A percentile compares a stretch with the other conserved stretches of the same genome.
Evolutionary conservation across 192 early-diverging fungal species (phyloP).

Genomic region (Rhizoclosmatium globosum): DNA sequence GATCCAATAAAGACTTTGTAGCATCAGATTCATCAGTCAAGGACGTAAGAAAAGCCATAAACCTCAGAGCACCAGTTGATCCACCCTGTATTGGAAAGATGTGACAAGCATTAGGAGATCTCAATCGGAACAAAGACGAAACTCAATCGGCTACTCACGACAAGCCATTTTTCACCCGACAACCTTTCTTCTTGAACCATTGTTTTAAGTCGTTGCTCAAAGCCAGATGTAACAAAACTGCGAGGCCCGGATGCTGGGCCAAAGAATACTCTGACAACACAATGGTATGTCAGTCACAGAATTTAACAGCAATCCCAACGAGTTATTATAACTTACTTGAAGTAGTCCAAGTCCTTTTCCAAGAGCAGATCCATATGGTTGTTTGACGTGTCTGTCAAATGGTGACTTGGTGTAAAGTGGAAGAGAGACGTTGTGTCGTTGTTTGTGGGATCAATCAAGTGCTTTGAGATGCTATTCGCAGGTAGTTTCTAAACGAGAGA

Average conservation of each 20-base stretch:
- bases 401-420: background rate
- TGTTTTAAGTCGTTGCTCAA: constrained; percentile 22
- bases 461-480: background rate
- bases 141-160: constrained; percentile 1
- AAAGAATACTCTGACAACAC: constrained; percentile 23
- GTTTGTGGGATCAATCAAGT: background rate
- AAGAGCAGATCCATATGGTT: background rate
- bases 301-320: background rate
- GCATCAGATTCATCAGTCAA: constrained; percentile 35
- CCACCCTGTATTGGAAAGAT: constrained; percentile 10
- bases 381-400: background rate
- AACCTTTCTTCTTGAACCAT: constrained; percentile 20
- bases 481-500: too few species aligned
- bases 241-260: constrained; percentile 39
- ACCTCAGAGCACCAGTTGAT: constrained; percentile 49
- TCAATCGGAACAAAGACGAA: too few species aligned
- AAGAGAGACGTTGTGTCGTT: background rate
- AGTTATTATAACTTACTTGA: background rate
- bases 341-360: background rate
- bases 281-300: background rate
- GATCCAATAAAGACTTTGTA: constrained; percentile 36
- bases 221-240: constrained; percentile 30
- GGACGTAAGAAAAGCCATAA: constrained; percentile 37
- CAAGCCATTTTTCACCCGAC: constrained; percentile 42
- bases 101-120: background rate